Base-by-base conservation (phyloP, 23 red algal genomes). In the Gracilariopsis chorda region DNA sequence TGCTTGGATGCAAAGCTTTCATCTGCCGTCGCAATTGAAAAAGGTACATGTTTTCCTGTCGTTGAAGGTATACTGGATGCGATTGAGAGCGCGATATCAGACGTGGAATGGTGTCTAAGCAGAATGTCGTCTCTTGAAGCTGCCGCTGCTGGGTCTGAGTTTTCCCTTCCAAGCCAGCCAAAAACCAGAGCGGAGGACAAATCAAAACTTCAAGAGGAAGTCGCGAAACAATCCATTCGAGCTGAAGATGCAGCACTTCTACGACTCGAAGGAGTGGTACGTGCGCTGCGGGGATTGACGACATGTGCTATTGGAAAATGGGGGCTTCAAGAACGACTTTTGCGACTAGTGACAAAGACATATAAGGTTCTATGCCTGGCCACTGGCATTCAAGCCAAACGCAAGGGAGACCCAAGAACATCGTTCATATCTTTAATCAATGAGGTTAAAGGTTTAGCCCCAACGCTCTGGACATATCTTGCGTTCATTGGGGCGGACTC, bases 221-320 rank as follows among this genome's bases (percentile, higher is more conserved):
- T 78, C 34, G 48, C 85, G 11, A 89, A 89, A 28, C 85, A 78
- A 28, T 67, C 85, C n/a, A 89, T 89, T 35, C 65, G 85, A 14
- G 85, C 85, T 16, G 85, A 89, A 78, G 85, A 89, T 45, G 85
- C 85, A 37, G 85, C 85, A 19, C 85, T 73, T 8, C 4, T 68
- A 2, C 85, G 85, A 34, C 65, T 89, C 4, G 72, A 77, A 36
- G 69, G 51, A 42, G 52, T 78, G 24, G 72, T 89, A 23, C 17
- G 85, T 60, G 78, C 85, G 33, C 58, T 89, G 41, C 85, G 85
- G 30, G 69, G 67, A 57, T 37, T 89, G 39, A 36, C 72, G 51
- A 77, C 61, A 46, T 89, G 85, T 35, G 69, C 85, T 7, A 89
- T 89, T 23, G 85, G 61, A 42, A 89, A 89, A 43, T 89, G 85